Evolutionary conservation across 169 alveolate species (phyloP).

Genomic region (Plasmodium cynomolgi): DNA sequence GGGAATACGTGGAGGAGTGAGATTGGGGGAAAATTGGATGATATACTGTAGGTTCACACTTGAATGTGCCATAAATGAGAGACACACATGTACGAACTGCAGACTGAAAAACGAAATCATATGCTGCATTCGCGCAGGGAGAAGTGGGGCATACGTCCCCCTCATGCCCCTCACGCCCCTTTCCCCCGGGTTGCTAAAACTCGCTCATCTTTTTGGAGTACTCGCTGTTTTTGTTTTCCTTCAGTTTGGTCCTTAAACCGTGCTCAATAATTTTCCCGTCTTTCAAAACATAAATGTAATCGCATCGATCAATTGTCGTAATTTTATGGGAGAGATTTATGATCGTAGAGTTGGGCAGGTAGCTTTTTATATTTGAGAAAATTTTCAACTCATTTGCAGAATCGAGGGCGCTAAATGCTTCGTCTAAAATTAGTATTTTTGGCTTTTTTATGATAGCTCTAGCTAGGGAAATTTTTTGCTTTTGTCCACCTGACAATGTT

Average conservation of each 20-base stretch:
- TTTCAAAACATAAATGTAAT: conserved; percentile 72
- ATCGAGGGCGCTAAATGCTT: conserved; percentile 93
- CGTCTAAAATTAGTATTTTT: conserved; percentile 88
- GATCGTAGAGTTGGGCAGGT: conserved; percentile 66
- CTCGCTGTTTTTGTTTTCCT: conserved; percentile 46
- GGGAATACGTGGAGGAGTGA: background rate
- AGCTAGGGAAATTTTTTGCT: conserved; percentile 88
- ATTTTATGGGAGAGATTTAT: conserved; percentile 82
- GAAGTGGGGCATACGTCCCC: background rate
- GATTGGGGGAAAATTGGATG: background rate
- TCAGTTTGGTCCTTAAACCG: conserved; percentile 66
- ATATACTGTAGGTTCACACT: background rate
- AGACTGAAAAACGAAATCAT: background rate
- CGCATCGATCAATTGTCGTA: conserved; percentile 77
- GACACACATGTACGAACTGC: background rate
- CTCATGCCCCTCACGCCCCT: background rate
- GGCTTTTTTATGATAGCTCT: conserved; percentile 83
- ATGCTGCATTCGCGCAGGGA: background rate
- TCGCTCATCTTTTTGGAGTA: conserved; percentile 64
- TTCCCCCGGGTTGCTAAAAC: background rate
- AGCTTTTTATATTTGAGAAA: conserved; percentile 75
- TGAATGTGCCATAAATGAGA: background rate
- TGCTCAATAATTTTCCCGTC: conserved; percentile 78
- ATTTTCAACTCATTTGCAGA: conserved; percentile 70
- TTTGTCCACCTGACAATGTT: conserved; percentile 88